phyloP scores from a whole-genome alignment of 2,329 filamentous ascomycete genomes.

The Alternaria sp. region DNA sequence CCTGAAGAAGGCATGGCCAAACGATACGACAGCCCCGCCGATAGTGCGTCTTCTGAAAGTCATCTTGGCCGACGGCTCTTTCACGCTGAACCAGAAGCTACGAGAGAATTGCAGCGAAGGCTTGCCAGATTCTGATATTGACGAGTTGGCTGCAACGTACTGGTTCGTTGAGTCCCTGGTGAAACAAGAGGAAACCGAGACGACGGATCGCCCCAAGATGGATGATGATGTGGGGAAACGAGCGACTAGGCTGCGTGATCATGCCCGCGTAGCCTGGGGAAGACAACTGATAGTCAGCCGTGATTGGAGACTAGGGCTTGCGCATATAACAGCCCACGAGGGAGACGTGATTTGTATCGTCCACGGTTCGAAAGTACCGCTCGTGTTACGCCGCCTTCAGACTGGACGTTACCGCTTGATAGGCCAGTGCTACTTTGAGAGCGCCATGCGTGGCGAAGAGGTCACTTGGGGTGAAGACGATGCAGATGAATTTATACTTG shows the following conservation, averaged over 20 bases:
- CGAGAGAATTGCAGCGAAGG: no score
- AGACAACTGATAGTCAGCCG: background rate
- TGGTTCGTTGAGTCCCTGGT: no score
- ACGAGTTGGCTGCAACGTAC: no score
- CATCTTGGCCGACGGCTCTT: no score
- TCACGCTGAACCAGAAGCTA: no score
- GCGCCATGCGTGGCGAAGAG: background rate
- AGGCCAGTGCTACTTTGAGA: background rate
- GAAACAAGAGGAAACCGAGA: no score
- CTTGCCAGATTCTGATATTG: no score
- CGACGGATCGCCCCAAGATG: no score
- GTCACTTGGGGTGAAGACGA: background rate
- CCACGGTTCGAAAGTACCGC: background rate
- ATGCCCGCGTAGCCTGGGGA: background rate
- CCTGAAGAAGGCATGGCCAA: no score
- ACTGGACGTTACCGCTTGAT: background rate
- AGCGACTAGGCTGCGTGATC: background rate
- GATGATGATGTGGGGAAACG: background rate
- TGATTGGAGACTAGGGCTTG: background rate
- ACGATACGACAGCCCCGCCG: no score
- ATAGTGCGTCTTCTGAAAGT: no score
- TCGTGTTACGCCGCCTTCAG: background rate
- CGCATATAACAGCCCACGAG: background rate
- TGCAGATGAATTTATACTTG: background rate
- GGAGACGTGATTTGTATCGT: background rate